Conservation (phyloP, 371 early-diverging fungal genomes). For the Furculomyces boomerangus region DNA sequence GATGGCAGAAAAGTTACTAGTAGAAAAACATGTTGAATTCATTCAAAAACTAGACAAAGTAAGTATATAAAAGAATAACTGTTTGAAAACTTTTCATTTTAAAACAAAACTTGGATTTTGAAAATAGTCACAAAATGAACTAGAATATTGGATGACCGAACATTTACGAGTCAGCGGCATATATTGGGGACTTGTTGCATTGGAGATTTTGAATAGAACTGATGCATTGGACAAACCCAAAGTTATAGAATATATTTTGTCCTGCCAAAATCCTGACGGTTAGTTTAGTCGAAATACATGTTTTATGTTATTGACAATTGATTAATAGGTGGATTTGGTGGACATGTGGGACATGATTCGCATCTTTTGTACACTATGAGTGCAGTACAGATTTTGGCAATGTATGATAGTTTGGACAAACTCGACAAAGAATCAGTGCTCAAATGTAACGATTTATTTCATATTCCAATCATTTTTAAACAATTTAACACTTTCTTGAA, state of each 20-base stretch:
- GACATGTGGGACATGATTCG: slow-evolving; percentile 70
- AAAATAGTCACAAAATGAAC: slow-evolving; percentile 33
- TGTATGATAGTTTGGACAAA: slow-evolving; percentile 55
- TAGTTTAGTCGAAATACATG: not conserved
- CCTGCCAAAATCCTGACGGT: slow-evolving; percentile 59
- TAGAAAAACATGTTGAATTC: slow-evolving; percentile 58
- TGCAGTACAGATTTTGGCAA: slow-evolving; percentile 82
- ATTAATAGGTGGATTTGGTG: slow-evolving; percentile 81
- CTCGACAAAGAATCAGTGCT: slow-evolving; percentile 48
- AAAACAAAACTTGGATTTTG: slow-evolving; percentile 24
- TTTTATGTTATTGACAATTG: not conserved
- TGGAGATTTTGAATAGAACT: slow-evolving; percentile 47
- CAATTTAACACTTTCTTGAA: too few relatives aligned
- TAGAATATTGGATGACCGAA: slow-evolving; percentile 87
- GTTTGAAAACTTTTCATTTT: not conserved
- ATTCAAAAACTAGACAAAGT: slow-evolving; percentile 56
- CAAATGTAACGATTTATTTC: slow-evolving; percentile 32
- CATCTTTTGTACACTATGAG: slow-evolving; percentile 85
- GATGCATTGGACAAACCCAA: slow-evolving; percentile 50
- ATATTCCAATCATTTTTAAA: too few relatives aligned
- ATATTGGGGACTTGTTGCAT: slow-evolving; percentile 86
- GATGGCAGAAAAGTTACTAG: slow-evolving; percentile 17
- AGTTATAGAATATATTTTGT: slow-evolving; percentile 55
- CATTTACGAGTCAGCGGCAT: slow-evolving; percentile 81
- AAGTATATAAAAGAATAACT: too few relatives aligned